Conservation (phyloP, 2,329 filamentous ascomycete genomes). For the Lecanicillium sp. region DNA sequence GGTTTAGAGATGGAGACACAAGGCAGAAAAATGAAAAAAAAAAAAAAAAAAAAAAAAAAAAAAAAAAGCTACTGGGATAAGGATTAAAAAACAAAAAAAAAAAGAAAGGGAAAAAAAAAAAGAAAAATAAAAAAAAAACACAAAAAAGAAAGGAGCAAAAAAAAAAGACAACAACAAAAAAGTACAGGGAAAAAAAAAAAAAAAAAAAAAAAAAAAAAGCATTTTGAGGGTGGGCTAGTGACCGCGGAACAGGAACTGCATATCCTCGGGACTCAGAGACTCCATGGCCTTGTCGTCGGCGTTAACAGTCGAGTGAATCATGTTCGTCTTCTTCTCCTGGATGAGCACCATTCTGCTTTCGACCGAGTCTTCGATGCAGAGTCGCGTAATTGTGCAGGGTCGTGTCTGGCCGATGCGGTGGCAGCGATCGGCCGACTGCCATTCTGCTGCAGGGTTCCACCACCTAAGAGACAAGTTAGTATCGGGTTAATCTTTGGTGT, state of each 20-base stretch:
- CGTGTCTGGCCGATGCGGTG: conserved; percentile 94
- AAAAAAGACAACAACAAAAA: background rate
- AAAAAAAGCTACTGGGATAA: too few relatives aligned
- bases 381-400: conserved; percentile 85
- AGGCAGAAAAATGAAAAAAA: too few relatives aligned
- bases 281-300: conserved; percentile 88
- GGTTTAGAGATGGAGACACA: too few relatives aligned
- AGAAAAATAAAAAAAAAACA: background rate
- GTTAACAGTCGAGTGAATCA: conserved; percentile 97
- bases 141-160: too few relatives aligned
- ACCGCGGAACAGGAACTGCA: conserved; percentile 90
- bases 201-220: background rate
- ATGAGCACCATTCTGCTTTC: conserved; percentile 92
- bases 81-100: too few relatives aligned
- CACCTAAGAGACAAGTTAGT: conserved; percentile 49
- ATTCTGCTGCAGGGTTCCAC: conserved; percentile 99
- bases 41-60: too few relatives aligned
- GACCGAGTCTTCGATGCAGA: conserved; percentile 95
- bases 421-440: conserved; percentile 91
- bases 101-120: background rate
- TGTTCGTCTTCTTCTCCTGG: conserved; percentile 97
- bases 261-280: conserved; percentile 80
- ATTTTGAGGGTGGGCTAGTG: conserved; percentile 1
- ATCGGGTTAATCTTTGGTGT: conserved; percentile 6
- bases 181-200: background rate